These are phyloP conservation scores for Neurospora crassa DNA, from an alignment of 2,329 filamentous ascomycete genomes.

Conservation along the genomic window DNA sequence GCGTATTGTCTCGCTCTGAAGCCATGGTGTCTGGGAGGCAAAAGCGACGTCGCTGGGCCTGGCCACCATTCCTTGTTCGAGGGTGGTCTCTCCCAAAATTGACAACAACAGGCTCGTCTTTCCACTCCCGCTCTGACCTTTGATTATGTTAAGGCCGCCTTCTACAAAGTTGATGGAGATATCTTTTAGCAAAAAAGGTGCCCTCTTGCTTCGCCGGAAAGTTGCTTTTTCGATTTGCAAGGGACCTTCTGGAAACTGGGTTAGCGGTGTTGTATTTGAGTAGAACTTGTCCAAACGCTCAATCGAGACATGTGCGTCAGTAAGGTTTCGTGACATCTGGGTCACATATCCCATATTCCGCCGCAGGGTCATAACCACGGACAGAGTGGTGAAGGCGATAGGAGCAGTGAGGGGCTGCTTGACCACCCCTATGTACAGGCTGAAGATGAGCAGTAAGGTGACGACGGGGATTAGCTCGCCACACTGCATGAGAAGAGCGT, in stretches of 20 bases:
- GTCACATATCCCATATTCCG: slow-evolving; percentile 42
- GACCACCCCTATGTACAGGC: slow-evolving; percentile 38
- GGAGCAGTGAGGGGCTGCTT: slow-evolving; percentile 41
- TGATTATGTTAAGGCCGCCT: slow-evolving; percentile 44
- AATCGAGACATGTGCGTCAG: slow-evolving; percentile 37
- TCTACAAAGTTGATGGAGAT: slow-evolving; percentile 42
- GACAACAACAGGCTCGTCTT: slow-evolving; percentile 47
- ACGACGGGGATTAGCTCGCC: slow-evolving; percentile 43
- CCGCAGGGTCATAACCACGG: slow-evolving; percentile 42
- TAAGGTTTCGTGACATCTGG: slow-evolving; percentile 31
- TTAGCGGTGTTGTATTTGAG: slow-evolving; percentile 37
- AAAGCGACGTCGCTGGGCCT: slow-evolving; percentile 26
- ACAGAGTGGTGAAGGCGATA: slow-evolving; percentile 48
- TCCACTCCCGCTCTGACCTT: slow-evolving; percentile 45
- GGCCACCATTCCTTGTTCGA: slow-evolving; percentile 37
- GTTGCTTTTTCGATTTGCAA: slow-evolving; percentile 36
- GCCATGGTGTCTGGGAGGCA: slow-evolving; percentile 29
- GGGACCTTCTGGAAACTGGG: slow-evolving; percentile 38
- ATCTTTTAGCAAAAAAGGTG: slow-evolving; percentile 38
- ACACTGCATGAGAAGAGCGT: slow-evolving; percentile 36
- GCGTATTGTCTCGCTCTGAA: slow-evolving; percentile 26
- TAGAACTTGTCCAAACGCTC: slow-evolving; percentile 46
- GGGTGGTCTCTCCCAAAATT: slow-evolving; percentile 44
- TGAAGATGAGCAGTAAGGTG: slow-evolving; percentile 44
- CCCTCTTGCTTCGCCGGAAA: slow-evolving; percentile 40